A percentile compares a stretch with the other conserved stretches of the same genome.
phyloP scores from a whole-genome alignment of 352 stramenopile genomes.

The Globisporangium recalcitrans region DNA sequence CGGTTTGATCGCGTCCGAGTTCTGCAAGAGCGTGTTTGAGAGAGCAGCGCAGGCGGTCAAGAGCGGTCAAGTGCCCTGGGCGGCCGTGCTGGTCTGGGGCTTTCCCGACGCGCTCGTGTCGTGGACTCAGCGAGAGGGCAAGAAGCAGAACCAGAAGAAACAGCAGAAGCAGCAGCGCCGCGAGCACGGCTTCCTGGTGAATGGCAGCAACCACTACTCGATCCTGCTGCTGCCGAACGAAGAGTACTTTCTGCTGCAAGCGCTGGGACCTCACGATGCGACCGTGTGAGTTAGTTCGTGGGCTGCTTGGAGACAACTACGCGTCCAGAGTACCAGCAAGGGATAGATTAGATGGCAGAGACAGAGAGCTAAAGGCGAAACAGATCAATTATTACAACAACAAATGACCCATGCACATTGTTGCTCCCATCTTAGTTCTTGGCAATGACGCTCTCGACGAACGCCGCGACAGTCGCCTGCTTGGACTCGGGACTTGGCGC shows the following conservation, averaged over 20 bases:
- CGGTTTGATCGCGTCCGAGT: slow-evolving; percentile 55
- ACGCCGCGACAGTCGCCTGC: slow-evolving; percentile 41
- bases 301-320: too few relatives aligned
- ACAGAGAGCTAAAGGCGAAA: neutral
- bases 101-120: slow-evolving; percentile 70
- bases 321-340: too few relatives aligned
- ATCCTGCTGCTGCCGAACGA: slow-evolving; percentile 62
- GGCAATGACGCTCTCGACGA: slow-evolving; percentile 55
- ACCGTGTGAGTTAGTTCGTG: slow-evolving; percentile 33
- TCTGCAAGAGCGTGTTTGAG: slow-evolving; percentile 48
- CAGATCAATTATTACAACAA: slow-evolving; percentile 7
- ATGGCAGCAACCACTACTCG: slow-evolving; percentile 76
- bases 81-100: slow-evolving; percentile 71
- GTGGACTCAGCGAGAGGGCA: slow-evolving; percentile 43
- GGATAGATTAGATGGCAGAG: neutral
- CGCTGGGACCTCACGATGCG: slow-evolving; percentile 58
- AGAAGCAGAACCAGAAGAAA: slow-evolving; percentile 1
- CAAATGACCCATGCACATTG: neutral
- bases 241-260: slow-evolving; percentile 71
- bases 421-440: slow-evolving; percentile 20
- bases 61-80: slow-evolving; percentile 50
- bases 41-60: slow-evolving; percentile 45
- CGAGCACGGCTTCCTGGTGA: slow-evolving; percentile 73
- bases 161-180: slow-evolving; percentile 15
- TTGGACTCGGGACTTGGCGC: slow-evolving; percentile 21